phyloP scores from a whole-genome alignment of 169 alveolate genomes.

The Plasmodium vinckei region DNA sequence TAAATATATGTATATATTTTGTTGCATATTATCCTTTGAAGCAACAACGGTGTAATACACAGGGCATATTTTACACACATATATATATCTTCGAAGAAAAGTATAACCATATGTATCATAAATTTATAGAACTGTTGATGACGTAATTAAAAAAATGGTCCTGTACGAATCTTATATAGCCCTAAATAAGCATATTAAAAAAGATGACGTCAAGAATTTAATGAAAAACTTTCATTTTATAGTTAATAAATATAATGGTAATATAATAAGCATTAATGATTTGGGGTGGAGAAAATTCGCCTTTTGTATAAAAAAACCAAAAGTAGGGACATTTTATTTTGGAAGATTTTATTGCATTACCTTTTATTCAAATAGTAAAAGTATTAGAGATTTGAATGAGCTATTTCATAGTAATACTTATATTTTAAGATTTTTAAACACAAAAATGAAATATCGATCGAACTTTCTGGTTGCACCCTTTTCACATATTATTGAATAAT shows the following conservation, averaged over 20 bases:
- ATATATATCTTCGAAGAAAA: too few relatives aligned
- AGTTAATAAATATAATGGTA: constrained; percentile 68
- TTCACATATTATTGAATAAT: constrained; percentile 80
- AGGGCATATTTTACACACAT: neutral
- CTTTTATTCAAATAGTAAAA: constrained; percentile 82
- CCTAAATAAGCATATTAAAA: constrained; percentile 62
- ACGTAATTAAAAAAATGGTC: constrained; percentile 39
- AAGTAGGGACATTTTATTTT: constrained; percentile 85
- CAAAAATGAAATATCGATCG: constrained; percentile 84
- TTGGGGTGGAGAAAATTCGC: constrained; percentile 77
- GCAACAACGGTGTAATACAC: neutral
- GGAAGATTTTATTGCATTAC: constrained; percentile 87
- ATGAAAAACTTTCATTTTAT: constrained; percentile 74
- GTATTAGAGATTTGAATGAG: constrained; percentile 83
- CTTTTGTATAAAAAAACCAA: constrained; percentile 83
- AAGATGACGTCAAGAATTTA: constrained; percentile 74
- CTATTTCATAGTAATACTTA: constrained; percentile 82
- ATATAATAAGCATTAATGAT: constrained; percentile 71
- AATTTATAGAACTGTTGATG: too few relatives aligned
- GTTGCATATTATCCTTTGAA: neutral
- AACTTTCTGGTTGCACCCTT: constrained; percentile 85
- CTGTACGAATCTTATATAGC: constrained; percentile 72
- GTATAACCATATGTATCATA: too few relatives aligned
- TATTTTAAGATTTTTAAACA: constrained; percentile 83
- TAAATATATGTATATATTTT: neutral